Evolutionary conservation across 1,284 basidiomycete genomes (phyloP), one percentile per base, ranked within the genome.

Genomic region (Ceratobasidium theobromae): DNA sequence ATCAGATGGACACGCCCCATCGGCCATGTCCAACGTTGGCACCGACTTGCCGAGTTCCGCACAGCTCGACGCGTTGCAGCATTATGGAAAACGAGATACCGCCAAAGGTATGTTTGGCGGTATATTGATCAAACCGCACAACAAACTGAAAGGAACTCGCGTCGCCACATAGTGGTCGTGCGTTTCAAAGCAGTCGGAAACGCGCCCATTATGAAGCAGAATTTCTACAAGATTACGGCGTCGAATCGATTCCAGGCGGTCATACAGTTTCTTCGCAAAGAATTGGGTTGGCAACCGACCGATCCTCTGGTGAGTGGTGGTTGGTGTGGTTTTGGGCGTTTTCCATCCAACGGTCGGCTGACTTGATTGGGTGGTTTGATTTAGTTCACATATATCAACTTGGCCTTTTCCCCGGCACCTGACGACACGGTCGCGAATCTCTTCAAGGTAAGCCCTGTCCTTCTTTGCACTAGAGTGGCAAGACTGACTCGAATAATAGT

Each of bases 181-280:
- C 87, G 94, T 41, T 99, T 98, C 86, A 98, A 97, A 75, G 95
- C 95, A 0, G 93, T 97, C n/a, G 96, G 96, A 46, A 95, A 95
- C 71, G 95, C 95, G 0, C 96, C 96, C 0, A 95, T 98, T 73
- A 97, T 98, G 95, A 96, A 91, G 79, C 91, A 96, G 79, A 98
- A 98, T 78, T 91, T 96, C 75, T 98, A 95, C 85, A 96, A 96
- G 80, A 96, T 98, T 72, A 95, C 94, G 0, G 91, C 95, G 3
- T 89, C 90, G 52, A 96, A 98, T 76, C 84, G 90, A 62, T 99
- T 98, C 74, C 94, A 97, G 75, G 91, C 94, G 0, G 96, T 98
- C 65, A 95, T 97, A 53, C 88, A 93, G 72, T 98, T 98, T 75
- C 75, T 98, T 75, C 80, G 95, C 66, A 94, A 89, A 73, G 94